phyloP scores from a whole-genome alignment of 225 moss, liverwort and hornwort genomes.

The Anthoceros angustus region DNA sequence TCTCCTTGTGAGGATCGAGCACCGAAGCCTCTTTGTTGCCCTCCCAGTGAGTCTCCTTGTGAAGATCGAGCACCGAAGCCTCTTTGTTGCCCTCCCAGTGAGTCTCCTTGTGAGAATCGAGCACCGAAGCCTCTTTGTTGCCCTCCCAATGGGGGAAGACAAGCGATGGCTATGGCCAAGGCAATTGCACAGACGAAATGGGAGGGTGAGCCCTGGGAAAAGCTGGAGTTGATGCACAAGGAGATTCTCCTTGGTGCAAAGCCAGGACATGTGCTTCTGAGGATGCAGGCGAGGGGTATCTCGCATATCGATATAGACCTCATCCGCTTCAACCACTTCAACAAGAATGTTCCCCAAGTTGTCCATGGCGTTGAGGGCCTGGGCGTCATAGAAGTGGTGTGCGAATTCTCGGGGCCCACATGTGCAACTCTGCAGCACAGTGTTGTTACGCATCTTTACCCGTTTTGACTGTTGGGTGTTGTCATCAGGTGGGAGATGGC shows the following conservation, averaged over 20 bases:
- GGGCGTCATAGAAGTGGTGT: constrained; percentile 9
- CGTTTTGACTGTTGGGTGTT: background rate
- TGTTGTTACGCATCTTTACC: background rate
- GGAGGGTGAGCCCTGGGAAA: constrained; percentile 6
- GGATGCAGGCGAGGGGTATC: constrained; percentile 5
- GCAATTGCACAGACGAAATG: constrained; percentile 9
- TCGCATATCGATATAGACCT: constrained; percentile 5
- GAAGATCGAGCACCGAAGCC: background rate
- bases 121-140: background rate
- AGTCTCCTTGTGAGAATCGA: background rate
- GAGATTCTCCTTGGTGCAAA: constrained; percentile 7
- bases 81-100: background rate
- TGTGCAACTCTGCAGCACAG: background rate
- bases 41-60: background rate
- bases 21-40: background rate
- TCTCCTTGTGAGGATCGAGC: background rate
- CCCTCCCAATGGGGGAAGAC: background rate
- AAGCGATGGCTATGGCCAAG: constrained; percentile 4
- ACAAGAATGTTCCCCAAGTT: background rate
- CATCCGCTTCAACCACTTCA: constrained; percentile 2
- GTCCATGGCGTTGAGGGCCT: constrained; percentile 9
- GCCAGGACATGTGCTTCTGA: constrained; percentile 12
- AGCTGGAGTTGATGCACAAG: constrained; percentile 12
- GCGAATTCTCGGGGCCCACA: background rate
- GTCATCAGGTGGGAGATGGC: constrained; percentile 21